Evolutionary conservation across 441 rosid species (phyloP), one percentile per base, ranked within the genome.

Genomic region (Populus hybrid): DNA sequence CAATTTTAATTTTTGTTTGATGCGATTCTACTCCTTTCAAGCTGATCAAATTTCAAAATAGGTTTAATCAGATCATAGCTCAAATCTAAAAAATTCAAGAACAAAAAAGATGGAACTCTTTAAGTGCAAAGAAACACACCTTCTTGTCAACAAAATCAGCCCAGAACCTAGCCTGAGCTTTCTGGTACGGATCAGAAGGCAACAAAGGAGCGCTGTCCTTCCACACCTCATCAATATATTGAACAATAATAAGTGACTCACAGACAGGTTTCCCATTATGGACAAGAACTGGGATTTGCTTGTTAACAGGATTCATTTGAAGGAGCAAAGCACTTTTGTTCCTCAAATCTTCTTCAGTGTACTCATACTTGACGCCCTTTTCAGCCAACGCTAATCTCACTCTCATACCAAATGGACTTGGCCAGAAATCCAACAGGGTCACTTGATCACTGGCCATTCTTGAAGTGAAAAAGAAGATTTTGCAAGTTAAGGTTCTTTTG

Each of bases 231-330:
- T 83, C 83, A 66, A 83, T 38, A 53, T 79, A 79, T 71, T 79
- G 67, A 6, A 83, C 67, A 63, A 53, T 69, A 35, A 83, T 71
- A 26, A 79, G 82, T 1, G 85, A 83, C 67, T 83, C 85, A 67
- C 81, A 69, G 57, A 83, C 61, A 18, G 85, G 79, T n/a, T 74
- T 81, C 21, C 81, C 81, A 9, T 77, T 69, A 40, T 81, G 83
- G 73, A 81, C 46, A 28, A 82, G 82, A 76, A 82, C 85, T 19
- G 83, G 85, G 40, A 83, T 74, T 70, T 76, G 72, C 78, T 83
- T 83, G 72, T 83, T 75, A 34, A 83, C 53, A 6, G 85, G 85
- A 74, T 82, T 30, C 32, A 30, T 30, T 30, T 30, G 32, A 30
- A 30, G 32, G 32, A 30, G 32, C 32, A 30, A 3, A 30, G 32